Evolutionary conservation across 139 green algal species (phyloP), one percentile per base, ranked within the genome.

Genomic region (Micractinium sp.): DNA sequence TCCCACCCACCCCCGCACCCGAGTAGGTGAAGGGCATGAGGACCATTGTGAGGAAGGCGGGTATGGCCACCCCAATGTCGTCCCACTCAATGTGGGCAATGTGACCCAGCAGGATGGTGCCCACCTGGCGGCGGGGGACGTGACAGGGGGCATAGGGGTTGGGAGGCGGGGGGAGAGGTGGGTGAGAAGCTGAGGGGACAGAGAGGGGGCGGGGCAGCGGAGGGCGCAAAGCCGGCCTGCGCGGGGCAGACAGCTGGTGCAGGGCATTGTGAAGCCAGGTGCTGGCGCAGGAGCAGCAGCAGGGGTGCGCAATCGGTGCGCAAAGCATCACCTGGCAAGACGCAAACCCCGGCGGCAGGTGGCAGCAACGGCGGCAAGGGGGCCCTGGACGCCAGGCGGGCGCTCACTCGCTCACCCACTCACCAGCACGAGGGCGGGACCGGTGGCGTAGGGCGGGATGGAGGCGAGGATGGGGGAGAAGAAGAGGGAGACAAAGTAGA

Each of bases 361-460:
- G 47, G 47, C 47, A 56, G 47, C 7, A 56, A 56, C 5, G 47
- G 47, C 47, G 47, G 47, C 47, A 56, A 9, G 47, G 7, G n/a
- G n/a, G n/a, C n/a, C n/a, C n/a, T n/a, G n/a, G n/a, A n/a, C n/a
- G n/a, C n/a, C n/a, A n/a, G n/a, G n/a, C n/a, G 7, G 47, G 47
- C 47, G 47, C 7, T 56, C 23, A 29, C 7, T 41, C 60, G 20
- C 63, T 71, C 31, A 5, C 13, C 20, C 87, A 91, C 90, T 89
- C n/a, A 97, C 94, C 41, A 97, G 87, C n/a, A 98, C 91, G 22
- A 98, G 92, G 12, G 96, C 96, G 12, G 96, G 94, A 3, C 96
- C 96, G 9, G 93, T 96, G 41, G 95, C 96, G 87, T 96, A 98
- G 63, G 95, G 93, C 12, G 96, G 96, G 84, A 98, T 97, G 90